Percentiles rank a stretch among this genome's conserved stretches.
These are phyloP conservation scores for Colletotrichum orchidophilum DNA, from an alignment of 2,329 filamentous ascomycete genomes.

Conservation along the genomic window DNA sequence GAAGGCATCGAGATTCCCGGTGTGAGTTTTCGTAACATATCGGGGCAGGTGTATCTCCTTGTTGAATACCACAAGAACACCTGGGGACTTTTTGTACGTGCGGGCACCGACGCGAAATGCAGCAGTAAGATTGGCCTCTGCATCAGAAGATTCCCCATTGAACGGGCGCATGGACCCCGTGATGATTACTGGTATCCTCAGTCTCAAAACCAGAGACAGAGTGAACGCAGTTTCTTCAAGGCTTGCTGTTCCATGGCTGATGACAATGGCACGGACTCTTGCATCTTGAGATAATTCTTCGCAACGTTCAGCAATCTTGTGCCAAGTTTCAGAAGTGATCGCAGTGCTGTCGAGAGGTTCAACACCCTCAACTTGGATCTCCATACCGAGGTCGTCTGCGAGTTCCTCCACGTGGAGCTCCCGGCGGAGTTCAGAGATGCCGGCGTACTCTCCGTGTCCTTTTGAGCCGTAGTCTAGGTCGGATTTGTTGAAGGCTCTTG, in stretches of 20 bases:
- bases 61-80: slow-evolving; percentile 15
- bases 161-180: slow-evolving; percentile 16
- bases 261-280: slow-evolving; percentile 1
- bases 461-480: no score
- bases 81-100: background rate
- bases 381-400: background rate
- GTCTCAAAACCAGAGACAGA: background rate
- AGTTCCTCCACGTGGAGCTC: background rate
- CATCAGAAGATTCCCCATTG: slow-evolving; percentile 14
- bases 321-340: background rate
- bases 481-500: no score
- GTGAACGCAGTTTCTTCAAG: slow-evolving; percentile 22
- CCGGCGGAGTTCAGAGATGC: no score
- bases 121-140: slow-evolving; percentile 10
- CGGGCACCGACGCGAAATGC: slow-evolving; percentile 15
- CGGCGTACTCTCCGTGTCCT: no score
- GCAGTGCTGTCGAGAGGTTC: slow-evolving; percentile 18
- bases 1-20: slow-evolving; percentile 14
- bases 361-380: background rate
- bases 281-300: background rate
- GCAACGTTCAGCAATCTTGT: background rate
- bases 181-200: background rate
- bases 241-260: slow-evolving; percentile 22
- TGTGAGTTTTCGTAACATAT: slow-evolving; percentile 14
- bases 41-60: slow-evolving; percentile 19